These are phyloP conservation scores for bread wheat (Triticum aestivum) DNA, from an alignment of 176 grass and related monocot species.

Conservation along the genomic window DNA sequence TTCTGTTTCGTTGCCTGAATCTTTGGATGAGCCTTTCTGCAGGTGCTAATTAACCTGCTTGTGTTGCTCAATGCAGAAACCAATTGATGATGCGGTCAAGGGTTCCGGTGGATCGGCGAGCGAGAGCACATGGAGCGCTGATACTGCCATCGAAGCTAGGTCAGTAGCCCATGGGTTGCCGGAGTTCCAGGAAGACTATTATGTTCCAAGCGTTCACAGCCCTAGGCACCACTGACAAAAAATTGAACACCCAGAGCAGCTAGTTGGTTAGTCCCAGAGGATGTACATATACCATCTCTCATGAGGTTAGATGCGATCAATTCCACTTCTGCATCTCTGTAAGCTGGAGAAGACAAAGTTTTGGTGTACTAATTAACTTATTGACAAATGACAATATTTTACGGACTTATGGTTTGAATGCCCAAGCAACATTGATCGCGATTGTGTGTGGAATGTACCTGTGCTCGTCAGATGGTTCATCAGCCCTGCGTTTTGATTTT, in stretches of 20 bases:
- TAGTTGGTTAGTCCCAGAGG: neutral
- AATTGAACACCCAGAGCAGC: neutral
- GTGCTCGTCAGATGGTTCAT: too few species aligned
- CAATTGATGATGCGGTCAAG: neutral
- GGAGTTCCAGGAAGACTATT: slow-evolving; percentile 70
- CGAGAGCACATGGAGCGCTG: slow-evolving; percentile 15
- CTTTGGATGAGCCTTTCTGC: neutral
- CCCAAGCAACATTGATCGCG: too few species aligned
- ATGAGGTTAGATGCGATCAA: neutral
- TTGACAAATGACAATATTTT: slow-evolving; percentile 14
- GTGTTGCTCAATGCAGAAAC: slow-evolving; percentile 31
- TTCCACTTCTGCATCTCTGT: neutral
- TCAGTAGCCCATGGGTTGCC: slow-evolving; percentile 39
- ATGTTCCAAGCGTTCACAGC: slow-evolving; percentile 62
- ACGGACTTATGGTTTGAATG: too few species aligned
- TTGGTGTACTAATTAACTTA: slow-evolving; percentile 7
- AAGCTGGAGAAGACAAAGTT: neutral
- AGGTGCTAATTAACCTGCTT: slow-evolving; percentile 6
- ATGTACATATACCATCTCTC: slow-evolving; percentile 23
- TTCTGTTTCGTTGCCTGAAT: neutral
- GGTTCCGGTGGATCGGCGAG: neutral
- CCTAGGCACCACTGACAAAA: slow-evolving; percentile 59
- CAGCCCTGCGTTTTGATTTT: too few species aligned
- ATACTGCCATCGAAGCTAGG: neutral
- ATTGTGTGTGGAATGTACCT: too few species aligned